Evolutionary conservation across 345 rosid genomes (phyloP), one percentile per base, ranked within the genome.

Genomic region (Euphorbia lathyris): DNA sequence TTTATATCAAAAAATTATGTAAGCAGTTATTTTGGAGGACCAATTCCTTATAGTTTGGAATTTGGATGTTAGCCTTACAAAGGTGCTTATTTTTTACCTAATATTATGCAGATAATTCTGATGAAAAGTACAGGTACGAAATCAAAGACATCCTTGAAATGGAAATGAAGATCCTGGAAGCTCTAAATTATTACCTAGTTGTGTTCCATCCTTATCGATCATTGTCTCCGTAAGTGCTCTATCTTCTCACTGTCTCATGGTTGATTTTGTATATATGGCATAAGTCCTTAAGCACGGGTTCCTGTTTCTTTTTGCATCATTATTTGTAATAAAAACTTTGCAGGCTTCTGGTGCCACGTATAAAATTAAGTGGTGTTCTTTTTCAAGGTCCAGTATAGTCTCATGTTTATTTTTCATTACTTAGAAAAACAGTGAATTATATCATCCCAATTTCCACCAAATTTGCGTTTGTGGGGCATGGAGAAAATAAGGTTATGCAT

Each of bases 81-180:
- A 60, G 45, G 22, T 81, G 58, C 66, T 75, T 61, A 79, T 48
- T 64, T n/a, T 59, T 17, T 61, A n/a, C 51, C 51, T 67, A 64
- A 70, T 74, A 43, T 67, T 68, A 55, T 74, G 38, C 85, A 93
- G 98, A 79, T n/a, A n/a, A n/a, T 85, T 9, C 85, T 60, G 98
- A 94, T 83, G 98, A 91, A 11, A 94, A 86, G 80, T 84, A 85
- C 58, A 79, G 84, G 48, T 91, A 78, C 65, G 98, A 94, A 77
- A 83, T 91, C 66, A 94, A 91, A 81, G 96, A 91, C 72, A 91
- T 94, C 55, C 87, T 94, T 60, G 98, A 91, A 82, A 94, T 91
- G 97, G 98, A 94, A 83, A 91, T 94, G 98, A 94, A 91, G 83
- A 79, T 94, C 70, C 79, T 94, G 80, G 98, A 94, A 79, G 98